Evolutionary conservation across 345 rosid species (phyloP), one percentile per base, ranked within the genome.

Genomic region (Pistacia integerrima): DNA sequence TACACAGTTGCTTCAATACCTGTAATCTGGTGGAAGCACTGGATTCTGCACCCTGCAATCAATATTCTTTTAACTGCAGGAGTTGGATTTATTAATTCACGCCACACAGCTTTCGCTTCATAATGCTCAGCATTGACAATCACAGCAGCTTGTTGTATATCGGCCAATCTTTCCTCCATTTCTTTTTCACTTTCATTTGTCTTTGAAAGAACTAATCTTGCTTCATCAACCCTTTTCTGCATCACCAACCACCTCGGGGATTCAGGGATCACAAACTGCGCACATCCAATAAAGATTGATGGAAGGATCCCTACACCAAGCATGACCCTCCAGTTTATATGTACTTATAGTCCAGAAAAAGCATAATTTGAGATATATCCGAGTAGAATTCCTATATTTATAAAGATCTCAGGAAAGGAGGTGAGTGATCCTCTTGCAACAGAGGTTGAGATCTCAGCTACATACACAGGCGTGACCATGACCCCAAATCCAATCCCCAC

Each of bases 171-270:
- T 46, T 85, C 88, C 65, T 87, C 91, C 20, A 79, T 91, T 71
- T 90, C 94, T 25, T 14, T 72, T 25, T 79, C 85, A 5, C 68
- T 81, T 0, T 73, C 89, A 48, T 71, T 83, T 14, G 85, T 88
- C 69, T 87, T 90, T 11, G 72, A 54, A 54, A 90, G 86, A 46
- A 89, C 93, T 0, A 44, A 4, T 82, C 91, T 85, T 33, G 90
- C 93, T 74, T 89, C 93, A 3, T 85, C 88, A 4, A 84, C 70
- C 25, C 90, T 73, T 61, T 80, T 71, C 75, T 83, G 87, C 93
- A 86, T 79, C 36, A 87, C 84, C 74, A 90, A 65, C 93, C 94
- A 90, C 78, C 94, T 82, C 4, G 94, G 93, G 16, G 94, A 90
- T 81, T 89, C 94, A 0, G 92, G 94, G 74, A 88, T 88, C 63